phyloP scores from a whole-genome alignment of 441 rosid species.

The Arabidopsis lyrata region DNA sequence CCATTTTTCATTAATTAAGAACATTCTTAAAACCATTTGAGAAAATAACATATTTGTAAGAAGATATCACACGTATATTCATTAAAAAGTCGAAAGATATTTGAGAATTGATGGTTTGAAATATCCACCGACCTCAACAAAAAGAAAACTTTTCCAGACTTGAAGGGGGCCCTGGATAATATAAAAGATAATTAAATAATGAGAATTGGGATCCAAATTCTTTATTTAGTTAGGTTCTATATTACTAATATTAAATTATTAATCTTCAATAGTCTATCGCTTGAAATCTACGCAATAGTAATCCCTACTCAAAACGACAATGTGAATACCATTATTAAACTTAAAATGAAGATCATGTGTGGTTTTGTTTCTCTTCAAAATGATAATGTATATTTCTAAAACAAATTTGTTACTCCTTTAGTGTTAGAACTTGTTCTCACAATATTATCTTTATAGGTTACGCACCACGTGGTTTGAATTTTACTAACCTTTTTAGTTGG shows the following conservation, averaged over 20 bases:
- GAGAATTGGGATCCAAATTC: slow-evolving; percentile 16
- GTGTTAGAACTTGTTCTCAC: background rate
- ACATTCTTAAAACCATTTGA: background rate
- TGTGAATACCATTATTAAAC: slow-evolving; percentile 14
- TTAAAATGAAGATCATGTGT: background rate
- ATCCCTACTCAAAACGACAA: slow-evolving; percentile 21
- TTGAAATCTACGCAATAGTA: slow-evolving; percentile 24
- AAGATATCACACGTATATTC: background rate
- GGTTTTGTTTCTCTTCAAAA: background rate
- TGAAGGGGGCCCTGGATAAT: slow-evolving; percentile 29
- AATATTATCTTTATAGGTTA: background rate
- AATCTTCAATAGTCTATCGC: background rate
- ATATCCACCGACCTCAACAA: slow-evolving; percentile 40
- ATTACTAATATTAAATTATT: slow-evolving; percentile 4
- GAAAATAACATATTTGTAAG: background rate
- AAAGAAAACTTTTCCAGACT: slow-evolving; percentile 40
- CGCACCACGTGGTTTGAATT: background rate
- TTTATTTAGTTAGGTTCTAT: slow-evolving; percentile 34
- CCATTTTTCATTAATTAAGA: background rate
- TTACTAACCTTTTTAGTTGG: too few species aligned
- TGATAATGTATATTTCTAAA: background rate
- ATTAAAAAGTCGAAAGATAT: slow-evolving; percentile 15
- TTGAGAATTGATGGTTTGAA: slow-evolving; percentile 41
- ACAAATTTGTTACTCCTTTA: background rate
- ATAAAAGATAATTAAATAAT: background rate